These are phyloP conservation scores for Cystofilobasidium macerans DNA, from an alignment of 768 basidiomycete genomes.

Conservation along the genomic window DNA sequence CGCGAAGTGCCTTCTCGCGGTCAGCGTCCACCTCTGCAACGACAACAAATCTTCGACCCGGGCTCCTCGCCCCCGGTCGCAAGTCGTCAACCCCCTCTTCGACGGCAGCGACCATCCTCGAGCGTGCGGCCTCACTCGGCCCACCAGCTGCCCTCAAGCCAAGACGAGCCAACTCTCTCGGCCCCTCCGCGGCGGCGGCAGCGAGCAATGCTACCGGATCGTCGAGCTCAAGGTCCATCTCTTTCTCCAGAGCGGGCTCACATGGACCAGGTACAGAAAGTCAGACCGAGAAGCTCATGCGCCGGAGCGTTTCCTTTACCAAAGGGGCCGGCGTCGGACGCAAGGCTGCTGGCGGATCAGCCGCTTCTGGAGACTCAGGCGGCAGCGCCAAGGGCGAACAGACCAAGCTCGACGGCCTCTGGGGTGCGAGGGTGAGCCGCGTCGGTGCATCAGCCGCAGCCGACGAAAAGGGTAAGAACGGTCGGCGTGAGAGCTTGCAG, in stretches of 20 bases:
- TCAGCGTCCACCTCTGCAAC: neutral
- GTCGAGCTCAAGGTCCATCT: neutral
- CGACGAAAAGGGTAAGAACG: neutral
- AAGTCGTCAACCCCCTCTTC: too few species aligned
- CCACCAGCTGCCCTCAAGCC: neutral
- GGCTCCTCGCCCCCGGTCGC: too few species aligned
- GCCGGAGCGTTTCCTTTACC: slow-evolving; percentile 14
- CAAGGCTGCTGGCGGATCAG: neutral
- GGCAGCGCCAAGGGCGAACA: neutral
- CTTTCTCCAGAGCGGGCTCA: too few species aligned
- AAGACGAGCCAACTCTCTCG: neutral
- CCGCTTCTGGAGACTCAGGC: neutral
- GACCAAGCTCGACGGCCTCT: neutral
- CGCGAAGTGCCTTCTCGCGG: neutral
- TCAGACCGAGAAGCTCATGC: slow-evolving; percentile 19
- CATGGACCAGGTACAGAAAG: neutral
- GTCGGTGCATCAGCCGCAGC: too few species aligned
- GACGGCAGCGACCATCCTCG: neutral
- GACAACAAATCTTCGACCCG: neutral
- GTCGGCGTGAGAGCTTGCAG: neutral
- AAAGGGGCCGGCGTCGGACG: neutral
- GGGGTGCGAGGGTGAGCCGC: neutral
- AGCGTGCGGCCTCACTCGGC: neutral
- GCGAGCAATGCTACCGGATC: neutral
- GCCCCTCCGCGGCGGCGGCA: neutral